Conservation (phyloP, 345 rosid genomes). For the Citrus unshiu region DNA sequence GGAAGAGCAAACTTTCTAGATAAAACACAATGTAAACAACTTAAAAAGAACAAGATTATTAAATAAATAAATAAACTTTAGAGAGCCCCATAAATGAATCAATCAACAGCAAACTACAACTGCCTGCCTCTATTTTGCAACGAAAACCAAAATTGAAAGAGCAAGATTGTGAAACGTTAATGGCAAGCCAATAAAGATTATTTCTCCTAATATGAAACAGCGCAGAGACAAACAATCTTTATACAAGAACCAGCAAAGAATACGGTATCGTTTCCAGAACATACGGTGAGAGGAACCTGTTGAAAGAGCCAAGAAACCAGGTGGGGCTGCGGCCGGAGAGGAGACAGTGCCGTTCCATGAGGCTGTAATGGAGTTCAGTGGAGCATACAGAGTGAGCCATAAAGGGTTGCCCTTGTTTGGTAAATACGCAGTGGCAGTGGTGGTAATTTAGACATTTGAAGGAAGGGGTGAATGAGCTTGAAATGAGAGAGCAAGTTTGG, state of each 20-base stretch:
- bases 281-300: constrained; percentile 48
- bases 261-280: constrained; percentile 2
- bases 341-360: constrained; percentile 46
- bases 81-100: neutral
- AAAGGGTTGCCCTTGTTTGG: neutral
- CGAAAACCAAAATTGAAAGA: neutral
- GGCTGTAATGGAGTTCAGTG: constrained; percentile 23
- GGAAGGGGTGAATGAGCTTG: neutral
- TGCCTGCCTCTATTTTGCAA: neutral
- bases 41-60: neutral
- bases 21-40: neutral
- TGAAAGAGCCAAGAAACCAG: constrained; percentile 29
- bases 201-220: neutral
- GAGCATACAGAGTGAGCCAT: constrained; percentile 15
- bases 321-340: constrained; percentile 37
- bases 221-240: neutral
- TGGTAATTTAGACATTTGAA: constrained; percentile 23
- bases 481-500: neutral
- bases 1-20: neutral
- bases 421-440: constrained; percentile 2
- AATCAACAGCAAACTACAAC: neutral
- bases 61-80: neutral
- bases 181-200: neutral
- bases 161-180: neutral
- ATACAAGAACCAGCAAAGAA: neutral